Conservation (phyloP, 768 basidiomycete genomes). For the Rhizopogon vesiculosus region DNA sequence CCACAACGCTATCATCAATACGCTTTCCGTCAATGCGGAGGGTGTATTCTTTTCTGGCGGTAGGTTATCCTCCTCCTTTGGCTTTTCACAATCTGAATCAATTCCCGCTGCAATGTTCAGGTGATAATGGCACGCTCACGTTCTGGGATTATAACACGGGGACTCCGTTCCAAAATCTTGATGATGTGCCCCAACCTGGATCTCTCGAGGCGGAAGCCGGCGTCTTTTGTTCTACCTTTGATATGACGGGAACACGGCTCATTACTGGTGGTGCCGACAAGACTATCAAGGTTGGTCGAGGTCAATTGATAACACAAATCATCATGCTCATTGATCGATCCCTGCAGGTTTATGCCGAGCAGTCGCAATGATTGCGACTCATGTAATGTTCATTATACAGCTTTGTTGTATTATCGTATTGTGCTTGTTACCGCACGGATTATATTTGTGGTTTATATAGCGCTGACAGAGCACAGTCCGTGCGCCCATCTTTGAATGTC, state of each 20-base stretch:
- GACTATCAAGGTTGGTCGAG: conserved; percentile 81
- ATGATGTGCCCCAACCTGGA: conserved; percentile 93
- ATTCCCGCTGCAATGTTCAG: conserved; percentile 31
- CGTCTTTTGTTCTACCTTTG: conserved; percentile 96
- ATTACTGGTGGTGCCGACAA: conserved; percentile 98
- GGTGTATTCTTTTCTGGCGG: conserved; percentile 98
- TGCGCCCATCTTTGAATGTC: neutral
- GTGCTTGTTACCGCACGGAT: neutral
- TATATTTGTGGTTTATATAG: conserved; percentile 14
- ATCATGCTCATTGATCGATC: neutral
- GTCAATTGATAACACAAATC: neutral
- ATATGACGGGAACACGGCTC: conserved; percentile 88
- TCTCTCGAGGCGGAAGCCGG: conserved; percentile 97
- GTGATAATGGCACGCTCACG: conserved; percentile 86
- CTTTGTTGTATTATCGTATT: neutral
- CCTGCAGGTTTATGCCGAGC: conserved; percentile 64
- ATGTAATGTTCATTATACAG: neutral
- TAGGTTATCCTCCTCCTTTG: conserved; percentile 34
- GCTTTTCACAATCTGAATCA: neutral
- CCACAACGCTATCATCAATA: conserved; percentile 98
- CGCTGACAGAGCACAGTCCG: conserved; percentile 21
- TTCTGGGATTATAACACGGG: conserved; percentile 97
- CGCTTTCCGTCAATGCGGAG: conserved; percentile 87
- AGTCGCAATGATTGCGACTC: conserved; percentile 30
- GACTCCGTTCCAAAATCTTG: conserved; percentile 89